Conservation (phyloP, 768 basidiomycete genomes). For the Mycena albidolilacea region DNA sequence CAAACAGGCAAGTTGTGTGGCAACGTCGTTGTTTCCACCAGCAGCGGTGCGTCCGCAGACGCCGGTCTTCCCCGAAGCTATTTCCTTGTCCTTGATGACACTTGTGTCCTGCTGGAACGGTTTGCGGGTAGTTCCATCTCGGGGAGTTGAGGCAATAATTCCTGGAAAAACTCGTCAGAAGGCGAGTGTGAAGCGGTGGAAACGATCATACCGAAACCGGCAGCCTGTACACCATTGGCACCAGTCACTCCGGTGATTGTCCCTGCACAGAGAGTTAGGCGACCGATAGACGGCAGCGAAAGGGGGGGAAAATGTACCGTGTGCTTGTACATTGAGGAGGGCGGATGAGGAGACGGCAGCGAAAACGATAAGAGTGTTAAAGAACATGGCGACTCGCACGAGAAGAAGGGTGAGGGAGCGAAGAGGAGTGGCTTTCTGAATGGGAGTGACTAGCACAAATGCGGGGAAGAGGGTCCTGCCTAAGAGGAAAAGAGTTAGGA, state of each 20-base stretch:
- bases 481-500: conserved; percentile 6
- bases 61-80: conserved; percentile 33
- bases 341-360: conserved; percentile 23
- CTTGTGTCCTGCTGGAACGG: conserved; percentile 40
- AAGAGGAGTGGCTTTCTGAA: conserved; percentile 10
- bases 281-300: background rate
- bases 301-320: conserved; percentile 13
- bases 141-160: conserved; percentile 35
- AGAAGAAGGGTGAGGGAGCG: conserved; percentile 12
- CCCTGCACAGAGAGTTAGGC: background rate
- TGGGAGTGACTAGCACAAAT: conserved; percentile 35
- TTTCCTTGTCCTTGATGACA: conserved; percentile 33
- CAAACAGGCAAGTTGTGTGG: conserved; percentile 35
- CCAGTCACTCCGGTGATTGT: conserved; percentile 37
- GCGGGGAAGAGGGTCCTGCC: conserved; percentile 22
- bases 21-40: conserved; percentile 40
- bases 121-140: conserved; percentile 23
- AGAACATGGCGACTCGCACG: conserved; percentile 40
- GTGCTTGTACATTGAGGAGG: conserved; percentile 31
- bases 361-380: conserved; percentile 32
- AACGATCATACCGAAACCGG: conserved; percentile 1
- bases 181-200: background rate
- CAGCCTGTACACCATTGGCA: conserved; percentile 34
- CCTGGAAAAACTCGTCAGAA: conserved; percentile 12
- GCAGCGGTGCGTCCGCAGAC: conserved; percentile 33